Evolutionary conservation across 768 basidiomycete genomes (phyloP), one percentile per base, ranked within the genome.

Genomic region (Russula dissimulans): DNA sequence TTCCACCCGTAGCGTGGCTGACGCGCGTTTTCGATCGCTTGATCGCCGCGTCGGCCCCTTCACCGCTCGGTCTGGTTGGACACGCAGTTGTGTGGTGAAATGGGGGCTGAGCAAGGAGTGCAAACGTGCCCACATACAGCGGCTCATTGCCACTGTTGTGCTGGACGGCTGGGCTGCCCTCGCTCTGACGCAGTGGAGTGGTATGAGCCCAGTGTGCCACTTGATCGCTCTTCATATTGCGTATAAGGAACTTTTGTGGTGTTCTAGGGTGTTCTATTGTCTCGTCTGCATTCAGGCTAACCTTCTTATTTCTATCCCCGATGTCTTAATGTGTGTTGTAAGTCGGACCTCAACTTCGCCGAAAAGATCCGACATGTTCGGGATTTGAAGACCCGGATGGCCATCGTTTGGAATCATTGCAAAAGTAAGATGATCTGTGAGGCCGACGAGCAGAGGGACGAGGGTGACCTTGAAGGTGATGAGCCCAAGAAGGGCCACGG

Each of bases 91-190:
- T 79, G 88, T 76, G 90, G 90, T 92, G 90, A 92, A 92, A 92
- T 86, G 91, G 90, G 89, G 88, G 89, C 89, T 84, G 90, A 91
- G 89, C 89, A 90, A 91, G 88, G 83, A 89, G 88, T 87, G 89
- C 83, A 84, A 81, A 79, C 75, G 65, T 65, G 57, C 53, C 60
- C 57, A 65, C 63, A 44, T 61, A 49, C 65, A 65, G 63, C 38
- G 49, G 68, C 66, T 54, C 68, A 69, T 71, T 70, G 77, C 78
- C 68, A 65, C 59, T 67, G 62, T 65, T 62, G 68, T 63, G 81
- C 74, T 75, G 67, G 71, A 77, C 75, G 74, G 76, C 65, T 75
- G 64, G 63, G 76, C 75, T 76, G 73, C 75, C 72, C 78, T 80
- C 77, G 66, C 84, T 89, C 87, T 88, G 70, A 85, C 82, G 86